Evolutionary conservation across 148 eudicot species (phyloP).

Genomic region (Spergularia bocconei): DNA sequence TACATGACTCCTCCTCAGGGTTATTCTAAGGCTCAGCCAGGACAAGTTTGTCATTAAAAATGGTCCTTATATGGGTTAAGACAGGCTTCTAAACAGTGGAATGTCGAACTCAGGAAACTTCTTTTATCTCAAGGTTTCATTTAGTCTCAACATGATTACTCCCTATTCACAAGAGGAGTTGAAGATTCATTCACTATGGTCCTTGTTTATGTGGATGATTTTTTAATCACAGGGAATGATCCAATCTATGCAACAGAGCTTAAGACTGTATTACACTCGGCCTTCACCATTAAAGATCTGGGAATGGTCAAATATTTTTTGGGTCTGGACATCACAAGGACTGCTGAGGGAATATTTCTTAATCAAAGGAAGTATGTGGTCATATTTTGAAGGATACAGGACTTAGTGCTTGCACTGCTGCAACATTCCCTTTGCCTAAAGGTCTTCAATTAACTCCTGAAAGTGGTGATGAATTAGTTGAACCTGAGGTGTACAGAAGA

Average conservation of each 20-base stretch:
- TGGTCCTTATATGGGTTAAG: not conserved
- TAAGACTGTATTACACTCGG: not conserved
- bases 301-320: not conserved
- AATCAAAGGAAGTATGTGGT: not conserved
- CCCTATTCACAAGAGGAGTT: not conserved
- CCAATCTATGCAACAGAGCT: rapidly evolving
- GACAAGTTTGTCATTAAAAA: not conserved
- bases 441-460: too few relatives aligned
- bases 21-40: not conserved
- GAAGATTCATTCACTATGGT: rapidly evolving
- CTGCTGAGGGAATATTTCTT: not conserved
- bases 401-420: not conserved
- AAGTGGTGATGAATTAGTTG: too few relatives aligned
- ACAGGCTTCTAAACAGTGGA: constrained; percentile 6
- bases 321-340: not conserved
- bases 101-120: not conserved
- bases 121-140: not conserved
- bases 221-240: not conserved
- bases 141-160: not conserved
- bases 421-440: not conserved
- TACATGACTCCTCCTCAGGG: not conserved
- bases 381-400: not conserved
- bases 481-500: too few relatives aligned
- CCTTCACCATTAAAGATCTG: constrained; percentile 5
- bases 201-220: constrained; percentile 1